A percentile compares a stretch with the other conserved stretches of the same genome.
phyloP scores from a whole-genome alignment of 2,329 filamentous ascomycete species.

The Penicillium sp. region DNA sequence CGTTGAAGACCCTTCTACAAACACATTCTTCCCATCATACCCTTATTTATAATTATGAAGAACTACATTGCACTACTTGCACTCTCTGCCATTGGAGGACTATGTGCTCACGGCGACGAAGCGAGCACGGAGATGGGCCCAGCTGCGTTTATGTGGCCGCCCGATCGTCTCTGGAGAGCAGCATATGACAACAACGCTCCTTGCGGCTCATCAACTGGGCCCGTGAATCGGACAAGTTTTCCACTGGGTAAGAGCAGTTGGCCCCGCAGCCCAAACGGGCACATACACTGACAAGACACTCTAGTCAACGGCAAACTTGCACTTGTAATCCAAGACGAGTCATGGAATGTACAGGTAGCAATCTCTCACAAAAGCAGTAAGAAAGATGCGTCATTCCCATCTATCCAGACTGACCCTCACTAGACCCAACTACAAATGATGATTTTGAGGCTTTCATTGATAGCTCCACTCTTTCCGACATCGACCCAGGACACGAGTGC shows the following conservation, averaged over 20 bases:
- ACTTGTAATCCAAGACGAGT: constrained; percentile 57
- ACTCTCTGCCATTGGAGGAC: constrained; percentile 1
- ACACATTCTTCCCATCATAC: background rate
- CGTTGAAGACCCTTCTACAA: background rate
- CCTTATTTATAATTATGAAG: background rate
- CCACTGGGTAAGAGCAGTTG: constrained; percentile 48
- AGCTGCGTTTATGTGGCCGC: constrained; percentile 60
- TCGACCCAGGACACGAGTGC: constrained; percentile 47
- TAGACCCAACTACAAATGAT: constrained; percentile 40
- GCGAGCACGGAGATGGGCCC: constrained; percentile 49
- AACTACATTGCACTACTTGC: constrained; percentile 6
- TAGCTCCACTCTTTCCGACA: constrained; percentile 34
- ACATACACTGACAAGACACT: background rate
- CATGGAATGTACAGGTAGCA: constrained; percentile 53
- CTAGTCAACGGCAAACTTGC: constrained; percentile 55
- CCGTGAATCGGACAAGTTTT: constrained; percentile 54
- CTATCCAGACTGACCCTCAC: background rate
- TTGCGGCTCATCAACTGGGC: constrained; percentile 53
- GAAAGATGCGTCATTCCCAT: constrained; percentile 6
- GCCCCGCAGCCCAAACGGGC: background rate
- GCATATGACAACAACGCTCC: constrained; percentile 56
- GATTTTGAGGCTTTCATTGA: constrained; percentile 41
- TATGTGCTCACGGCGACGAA: constrained; percentile 13
- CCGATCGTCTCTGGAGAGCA: constrained; percentile 56
- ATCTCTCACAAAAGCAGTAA: constrained; percentile 54